Evolutionary conservation across 768 basidiomycete genomes (phyloP).

Genomic region (Coprinopsis sp.): DNA sequence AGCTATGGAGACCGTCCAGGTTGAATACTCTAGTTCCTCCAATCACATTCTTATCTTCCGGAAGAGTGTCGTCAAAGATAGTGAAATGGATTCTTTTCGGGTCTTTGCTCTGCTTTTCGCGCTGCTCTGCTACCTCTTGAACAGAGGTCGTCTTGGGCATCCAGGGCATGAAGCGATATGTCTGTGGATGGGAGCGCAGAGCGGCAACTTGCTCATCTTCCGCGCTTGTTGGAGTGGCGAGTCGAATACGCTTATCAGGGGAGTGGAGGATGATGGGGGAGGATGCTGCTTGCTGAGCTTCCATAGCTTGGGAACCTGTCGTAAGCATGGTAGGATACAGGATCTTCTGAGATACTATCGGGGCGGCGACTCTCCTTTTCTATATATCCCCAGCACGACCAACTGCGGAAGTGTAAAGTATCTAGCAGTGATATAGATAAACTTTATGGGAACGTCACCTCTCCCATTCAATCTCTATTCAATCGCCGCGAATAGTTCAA

Average conservation of each 20-base stretch:
- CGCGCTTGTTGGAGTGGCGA: slow-evolving; percentile 26
- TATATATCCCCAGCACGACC: too few relatives aligned
- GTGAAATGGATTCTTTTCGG: slow-evolving; percentile 30
- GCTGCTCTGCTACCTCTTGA: slow-evolving; percentile 30
- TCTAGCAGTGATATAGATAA: too few relatives aligned
- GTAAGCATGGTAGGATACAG: too few relatives aligned
- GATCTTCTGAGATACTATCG: too few relatives aligned
- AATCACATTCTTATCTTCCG: slow-evolving; percentile 24
- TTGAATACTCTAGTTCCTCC: slow-evolving; percentile 35
- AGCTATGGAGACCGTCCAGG: slow-evolving; percentile 27
- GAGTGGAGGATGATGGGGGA: slow-evolving; percentile 23
- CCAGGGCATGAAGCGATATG: slow-evolving; percentile 35
- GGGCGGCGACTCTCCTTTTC: too few relatives aligned
- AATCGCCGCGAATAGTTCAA: too few relatives aligned
- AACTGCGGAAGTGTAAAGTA: too few relatives aligned
- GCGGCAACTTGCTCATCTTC: slow-evolving; percentile 31
- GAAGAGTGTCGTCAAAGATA: slow-evolving; percentile 27
- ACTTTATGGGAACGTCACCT: too few relatives aligned
- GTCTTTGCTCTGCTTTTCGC: slow-evolving; percentile 31
- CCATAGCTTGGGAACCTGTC: too few relatives aligned
- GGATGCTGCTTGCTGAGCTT: too few relatives aligned
- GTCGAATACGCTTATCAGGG: slow-evolving; percentile 28
- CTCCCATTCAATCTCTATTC: too few relatives aligned
- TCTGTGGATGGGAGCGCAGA: slow-evolving; percentile 34
- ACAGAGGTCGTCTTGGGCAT: slow-evolving; percentile 29